A percentile compares a stretch with the other conserved stretches of the same genome.
phyloP scores from a whole-genome alignment of 805 yeast species.

The Myxozyma vanderwaltii region DNA sequence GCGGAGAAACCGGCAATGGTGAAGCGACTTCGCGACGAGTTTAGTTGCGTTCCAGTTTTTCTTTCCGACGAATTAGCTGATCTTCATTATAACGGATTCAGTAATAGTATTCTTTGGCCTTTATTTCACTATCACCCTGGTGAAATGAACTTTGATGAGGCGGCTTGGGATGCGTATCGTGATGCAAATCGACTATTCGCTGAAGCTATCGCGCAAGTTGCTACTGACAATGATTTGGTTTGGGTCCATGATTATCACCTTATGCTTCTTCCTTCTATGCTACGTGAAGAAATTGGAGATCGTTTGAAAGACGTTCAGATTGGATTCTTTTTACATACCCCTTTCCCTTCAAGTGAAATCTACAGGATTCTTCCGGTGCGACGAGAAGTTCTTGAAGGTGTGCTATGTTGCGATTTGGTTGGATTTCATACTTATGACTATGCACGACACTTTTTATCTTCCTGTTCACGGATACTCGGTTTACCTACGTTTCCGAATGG shows the following conservation, averaged over 20 bases:
- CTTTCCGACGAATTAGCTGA: slow-evolving; percentile 88
- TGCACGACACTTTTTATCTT: slow-evolving; percentile 90
- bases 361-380: slow-evolving; percentile 95
- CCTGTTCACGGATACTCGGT: slow-evolving; percentile 80
- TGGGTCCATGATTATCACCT: slow-evolving; percentile 99
- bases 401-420: slow-evolving; percentile 86
- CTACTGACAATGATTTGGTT: slow-evolving; percentile 79
- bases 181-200: slow-evolving; percentile 89
- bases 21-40: slow-evolving; percentile 68
- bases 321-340: slow-evolving; percentile 96
- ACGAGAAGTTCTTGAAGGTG: slow-evolving; percentile 87
- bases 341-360: slow-evolving; percentile 96
- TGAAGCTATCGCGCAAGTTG: slow-evolving; percentile 64
- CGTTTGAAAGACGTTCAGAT: slow-evolving; percentile 61
- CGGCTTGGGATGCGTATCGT: slow-evolving; percentile 96
- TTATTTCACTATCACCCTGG: slow-evolving; percentile 98
- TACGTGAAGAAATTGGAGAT: slow-evolving; percentile 60
- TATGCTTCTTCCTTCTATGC: slow-evolving; percentile 90
- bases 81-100: slow-evolving; percentile 93
- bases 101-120: slow-evolving; percentile 96
- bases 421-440: slow-evolving; percentile 99
- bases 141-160: slow-evolving; percentile 96
- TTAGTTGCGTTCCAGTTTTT: slow-evolving; percentile 88
- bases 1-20: slow-evolving; percentile 70
- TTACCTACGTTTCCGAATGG: slow-evolving; percentile 90